A percentile compares a stretch with the other conserved stretches of the same genome.
Evolutionary conservation across 371 early-diverging fungal genomes (phyloP).

Genomic region (Mucor velutinosus): DNA sequence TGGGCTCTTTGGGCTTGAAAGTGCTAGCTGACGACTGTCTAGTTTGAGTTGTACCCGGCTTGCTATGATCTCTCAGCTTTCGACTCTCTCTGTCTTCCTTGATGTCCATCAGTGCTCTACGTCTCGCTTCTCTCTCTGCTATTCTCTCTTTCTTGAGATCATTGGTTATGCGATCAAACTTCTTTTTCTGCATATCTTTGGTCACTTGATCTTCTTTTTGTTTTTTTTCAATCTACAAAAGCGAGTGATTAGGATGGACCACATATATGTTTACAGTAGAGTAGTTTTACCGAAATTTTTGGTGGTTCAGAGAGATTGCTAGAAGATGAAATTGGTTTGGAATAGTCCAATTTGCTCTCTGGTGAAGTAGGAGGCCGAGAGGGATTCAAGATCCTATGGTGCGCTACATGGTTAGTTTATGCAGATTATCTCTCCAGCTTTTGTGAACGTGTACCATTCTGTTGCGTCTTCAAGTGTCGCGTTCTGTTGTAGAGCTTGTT

Average conservation of each 20-base stretch:
- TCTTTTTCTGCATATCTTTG: slow-evolving; percentile 3
- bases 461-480: slow-evolving; percentile 35
- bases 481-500: slow-evolving; percentile 26
- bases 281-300: not conserved
- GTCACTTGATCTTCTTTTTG: not conserved
- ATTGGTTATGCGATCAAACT: slow-evolving; percentile 6
- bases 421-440: not conserved
- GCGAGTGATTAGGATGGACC: not conserved
- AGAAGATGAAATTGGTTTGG: not conserved
- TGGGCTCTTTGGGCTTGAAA: not conserved
- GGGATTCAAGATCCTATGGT: slow-evolving; percentile 9
- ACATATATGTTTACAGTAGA: not conserved
- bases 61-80: not conserved
- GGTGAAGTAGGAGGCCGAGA: not conserved
- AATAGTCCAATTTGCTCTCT: not conserved
- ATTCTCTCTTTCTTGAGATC: slow-evolving; percentile 9
- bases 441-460: slow-evolving; percentile 25
- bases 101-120: slow-evolving; percentile 26
- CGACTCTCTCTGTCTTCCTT: slow-evolving; percentile 30
- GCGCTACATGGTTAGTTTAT: not conserved
- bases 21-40: not conserved
- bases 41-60: not conserved
- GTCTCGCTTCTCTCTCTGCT: slow-evolving; percentile 23
- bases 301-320: not conserved
- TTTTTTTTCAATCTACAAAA: not conserved